These are phyloP conservation scores for Fragaria nilgerrensis DNA, from an alignment of 306 rosid species.

Conservation along the genomic window DNA sequence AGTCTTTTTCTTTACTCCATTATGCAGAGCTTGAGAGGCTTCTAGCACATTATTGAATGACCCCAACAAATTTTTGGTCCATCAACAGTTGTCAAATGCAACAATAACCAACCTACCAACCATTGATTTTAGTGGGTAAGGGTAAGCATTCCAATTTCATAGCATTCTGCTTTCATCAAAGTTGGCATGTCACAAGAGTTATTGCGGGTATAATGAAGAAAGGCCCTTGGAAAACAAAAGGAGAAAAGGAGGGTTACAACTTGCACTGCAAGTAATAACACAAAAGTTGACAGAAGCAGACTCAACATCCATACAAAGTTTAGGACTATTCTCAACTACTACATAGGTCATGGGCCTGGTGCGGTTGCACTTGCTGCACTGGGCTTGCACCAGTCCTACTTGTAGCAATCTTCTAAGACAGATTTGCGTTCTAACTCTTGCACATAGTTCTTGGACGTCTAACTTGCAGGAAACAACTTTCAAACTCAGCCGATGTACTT, in stretches of 20 bases:
- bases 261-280: background rate
- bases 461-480: too few relatives aligned
- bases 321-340: background rate
- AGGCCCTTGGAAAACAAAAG: background rate
- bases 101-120: background rate
- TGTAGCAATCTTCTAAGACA: too few relatives aligned
- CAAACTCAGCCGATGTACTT: too few relatives aligned
- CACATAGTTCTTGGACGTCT: too few relatives aligned
- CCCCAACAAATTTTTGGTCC: slow-evolving; percentile 2
- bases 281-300: background rate
- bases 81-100: background rate
- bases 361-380: too few relatives aligned
- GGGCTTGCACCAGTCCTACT: too few relatives aligned
- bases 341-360: too few relatives aligned
- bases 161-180: background rate
- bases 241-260: background rate
- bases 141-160: background rate
- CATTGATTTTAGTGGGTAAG: background rate
- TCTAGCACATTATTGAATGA: background rate
- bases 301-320: background rate
- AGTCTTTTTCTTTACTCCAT: slow-evolving; percentile 2
- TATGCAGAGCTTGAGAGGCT: background rate
- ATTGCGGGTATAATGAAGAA: background rate
- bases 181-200: background rate
- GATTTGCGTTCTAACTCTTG: too few relatives aligned